Percentiles rank a stretch among this genome's conserved stretches.
phyloP scores from a whole-genome alignment of 495 filamentous ascomycete genomes.

The Podospora conica region DNA sequence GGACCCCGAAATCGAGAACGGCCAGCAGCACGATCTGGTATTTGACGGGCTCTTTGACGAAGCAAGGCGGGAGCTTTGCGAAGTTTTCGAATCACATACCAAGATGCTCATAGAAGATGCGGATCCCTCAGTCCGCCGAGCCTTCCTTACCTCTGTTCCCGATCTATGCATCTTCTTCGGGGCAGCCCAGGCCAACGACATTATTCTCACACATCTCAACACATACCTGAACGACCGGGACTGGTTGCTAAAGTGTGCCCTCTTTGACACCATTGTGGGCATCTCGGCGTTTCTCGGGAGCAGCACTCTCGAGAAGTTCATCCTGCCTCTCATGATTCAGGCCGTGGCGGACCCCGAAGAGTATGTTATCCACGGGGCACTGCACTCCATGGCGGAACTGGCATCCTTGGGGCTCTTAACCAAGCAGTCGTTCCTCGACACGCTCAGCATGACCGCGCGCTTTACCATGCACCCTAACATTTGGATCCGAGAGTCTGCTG shows the following conservation, averaged over 20 bases:
- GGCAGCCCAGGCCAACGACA: constrained; percentile 79
- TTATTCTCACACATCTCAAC: constrained; percentile 90
- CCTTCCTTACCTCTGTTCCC: constrained; percentile 90
- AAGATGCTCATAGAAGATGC: constrained; percentile 83
- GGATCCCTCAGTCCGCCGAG: constrained; percentile 81
- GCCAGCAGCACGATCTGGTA: constrained; percentile 47
- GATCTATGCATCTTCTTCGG: constrained; percentile 95
- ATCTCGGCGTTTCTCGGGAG: constrained; percentile 87
- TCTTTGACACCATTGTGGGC: constrained; percentile 91
- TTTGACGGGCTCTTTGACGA: constrained; percentile 82
- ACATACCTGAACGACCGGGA: constrained; percentile 96
- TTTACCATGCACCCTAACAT: constrained; percentile 91
- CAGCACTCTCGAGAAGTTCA: constrained; percentile 86
- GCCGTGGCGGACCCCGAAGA: constrained; percentile 95
- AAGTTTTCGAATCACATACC: constrained; percentile 78
- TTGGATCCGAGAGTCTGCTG: constrained; percentile 89
- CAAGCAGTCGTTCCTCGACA: constrained; percentile 76
- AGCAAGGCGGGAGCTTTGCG: constrained; percentile 66
- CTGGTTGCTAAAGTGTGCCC: constrained; percentile 94
- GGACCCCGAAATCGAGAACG: constrained; percentile 77
- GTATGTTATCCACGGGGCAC: constrained; percentile 84
- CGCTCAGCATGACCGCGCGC: constrained; percentile 70
- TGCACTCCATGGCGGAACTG: constrained; percentile 84
- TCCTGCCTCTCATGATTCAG: constrained; percentile 92
- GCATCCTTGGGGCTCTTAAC: constrained; percentile 83